Evolutionary conservation across 2,329 filamentous ascomycete species (phyloP), one percentile per base, ranked within the genome.

Genomic region (Sporothrix schenckii): DNA sequence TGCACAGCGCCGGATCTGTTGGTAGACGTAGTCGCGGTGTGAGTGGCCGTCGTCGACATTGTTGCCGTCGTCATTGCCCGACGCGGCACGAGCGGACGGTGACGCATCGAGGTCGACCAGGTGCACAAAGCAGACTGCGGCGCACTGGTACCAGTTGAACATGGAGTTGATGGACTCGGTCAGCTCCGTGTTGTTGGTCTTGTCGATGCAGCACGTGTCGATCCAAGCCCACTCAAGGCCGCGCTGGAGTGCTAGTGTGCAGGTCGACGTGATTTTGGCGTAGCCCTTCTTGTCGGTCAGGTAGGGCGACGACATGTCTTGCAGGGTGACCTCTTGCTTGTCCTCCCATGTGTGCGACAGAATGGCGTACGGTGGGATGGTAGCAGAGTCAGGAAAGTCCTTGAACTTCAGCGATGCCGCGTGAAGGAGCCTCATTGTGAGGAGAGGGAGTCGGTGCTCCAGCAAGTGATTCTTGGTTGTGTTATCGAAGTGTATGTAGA

Each of bases 121-220:
- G 27, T 72, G 58, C 1, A 71, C 72, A 14, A 66, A 70, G 63
- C 72, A 74, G 14, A 74, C 70, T 0, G 53, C 27, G 1, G 73
- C 70, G 2, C 68, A 41, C 44, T 70, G 49, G 69, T 74, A 74
- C 73, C 73, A 74, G 7, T 53, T 63, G 61, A 70, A 74, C 73
- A 74, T 74, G 66, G 66, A 70, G 60, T 74, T 72, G 72, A 74
- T 74, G 7, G 72, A 65, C 70, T 73, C 72, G 4, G 73, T 71
- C 4, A 73, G 68, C 61, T 74, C 73, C 3, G 72, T 71, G 47
- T 56, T 69, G 72, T 71, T 72, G 24, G 71, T 66, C 69, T 74
- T 74, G 69, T 74, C 71, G 66, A 74, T 74, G 66, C 73, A 73
- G 70, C 72, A 74, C 9, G 72, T 74, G 56, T 74, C 73, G 50